These are phyloP conservation scores for Cyclotella kingstonii DNA, from an alignment of 108 stramenopile species.

Conservation along the genomic window DNA sequence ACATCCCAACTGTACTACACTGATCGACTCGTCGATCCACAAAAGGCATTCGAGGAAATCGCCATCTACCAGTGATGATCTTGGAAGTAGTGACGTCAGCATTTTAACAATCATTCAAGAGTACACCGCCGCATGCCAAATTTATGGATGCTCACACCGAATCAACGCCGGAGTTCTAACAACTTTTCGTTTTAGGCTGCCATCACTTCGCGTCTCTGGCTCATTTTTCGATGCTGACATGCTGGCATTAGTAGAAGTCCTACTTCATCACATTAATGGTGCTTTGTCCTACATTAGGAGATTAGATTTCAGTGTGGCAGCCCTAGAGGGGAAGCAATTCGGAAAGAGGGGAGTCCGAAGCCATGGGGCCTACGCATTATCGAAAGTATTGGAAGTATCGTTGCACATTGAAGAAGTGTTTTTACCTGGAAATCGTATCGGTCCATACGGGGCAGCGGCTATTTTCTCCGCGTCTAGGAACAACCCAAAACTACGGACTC, in stretches of 20 bases:
- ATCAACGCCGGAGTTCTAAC: constrained; percentile 73
- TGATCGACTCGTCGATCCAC: background rate
- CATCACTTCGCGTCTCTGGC: constrained; percentile 66
- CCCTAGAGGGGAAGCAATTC: constrained; percentile 44
- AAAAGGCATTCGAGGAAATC: background rate
- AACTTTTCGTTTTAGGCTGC: constrained; percentile 64
- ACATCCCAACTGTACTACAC: too few species aligned
- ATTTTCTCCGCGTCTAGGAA: constrained; percentile 61
- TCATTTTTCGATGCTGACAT: constrained; percentile 82
- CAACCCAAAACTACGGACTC: constrained; percentile 51
- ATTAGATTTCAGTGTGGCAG: constrained; percentile 68
- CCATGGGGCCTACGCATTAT: constrained; percentile 77
- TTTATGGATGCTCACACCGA: constrained; percentile 53
- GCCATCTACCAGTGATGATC: background rate
- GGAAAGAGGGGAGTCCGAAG: constrained; percentile 57
- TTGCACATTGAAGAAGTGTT: constrained; percentile 68
- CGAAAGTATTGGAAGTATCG: constrained; percentile 59
- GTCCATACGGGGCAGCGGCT: constrained; percentile 76
- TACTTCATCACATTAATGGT: constrained; percentile 66
- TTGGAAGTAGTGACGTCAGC: background rate
- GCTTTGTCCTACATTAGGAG: constrained; percentile 51
- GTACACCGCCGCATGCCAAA: constrained; percentile 64
- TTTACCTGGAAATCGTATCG: constrained; percentile 50
- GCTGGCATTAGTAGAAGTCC: constrained; percentile 66
- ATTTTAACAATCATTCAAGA: constrained; percentile 56